A percentile compares a stretch with the other conserved stretches of the same genome.
phyloP scores from a whole-genome alignment of 768 basidiomycete genomes.

The Nidularia sp. region DNA sequence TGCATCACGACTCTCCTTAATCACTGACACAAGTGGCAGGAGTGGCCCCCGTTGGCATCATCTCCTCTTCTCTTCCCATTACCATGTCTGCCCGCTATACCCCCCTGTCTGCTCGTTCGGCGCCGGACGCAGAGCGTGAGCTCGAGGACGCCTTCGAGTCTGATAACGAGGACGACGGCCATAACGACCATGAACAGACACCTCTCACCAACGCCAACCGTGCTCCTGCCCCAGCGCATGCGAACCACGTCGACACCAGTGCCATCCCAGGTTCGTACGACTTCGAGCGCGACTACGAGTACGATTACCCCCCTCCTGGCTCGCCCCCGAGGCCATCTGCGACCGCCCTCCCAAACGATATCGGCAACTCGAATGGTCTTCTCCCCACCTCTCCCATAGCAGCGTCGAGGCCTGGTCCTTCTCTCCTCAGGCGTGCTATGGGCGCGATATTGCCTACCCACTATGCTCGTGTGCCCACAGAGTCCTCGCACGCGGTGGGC shows the following conservation, averaged over 20 bases:
- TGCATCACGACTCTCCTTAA: too few species aligned
- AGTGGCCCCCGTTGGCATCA: not conserved
- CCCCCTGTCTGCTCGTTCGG: conserved; percentile 42
- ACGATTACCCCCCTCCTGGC: conserved; percentile 72
- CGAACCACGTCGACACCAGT: conserved; percentile 7
- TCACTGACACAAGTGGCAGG: too few species aligned
- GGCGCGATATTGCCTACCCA: conserved; percentile 64
- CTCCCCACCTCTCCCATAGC: conserved; percentile 47
- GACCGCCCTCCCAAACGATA: conserved; percentile 58
- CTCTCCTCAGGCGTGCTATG: conserved; percentile 56
- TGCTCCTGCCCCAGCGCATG: not conserved
- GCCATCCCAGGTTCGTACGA: conserved; percentile 57
- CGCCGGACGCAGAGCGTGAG: conserved; percentile 49
- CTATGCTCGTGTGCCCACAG: conserved; percentile 48
- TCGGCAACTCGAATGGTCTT: conserved; percentile 69
- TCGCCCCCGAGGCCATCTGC: conserved; percentile 65
- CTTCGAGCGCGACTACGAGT: conserved; percentile 78
- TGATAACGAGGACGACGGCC: conserved; percentile 54
- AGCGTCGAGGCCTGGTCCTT: conserved; percentile 31
- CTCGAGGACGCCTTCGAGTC: conserved; percentile 76
- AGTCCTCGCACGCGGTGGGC: conserved; percentile 36
- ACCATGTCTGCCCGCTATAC: conserved; percentile 50
- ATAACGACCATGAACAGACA: conserved; percentile 28
- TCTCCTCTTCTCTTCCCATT: not conserved
- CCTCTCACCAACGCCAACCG: conserved; percentile 26